phyloP scores from a whole-genome alignment of 495 filamentous ascomycete genomes.

The Oidiodendron maius region DNA sequence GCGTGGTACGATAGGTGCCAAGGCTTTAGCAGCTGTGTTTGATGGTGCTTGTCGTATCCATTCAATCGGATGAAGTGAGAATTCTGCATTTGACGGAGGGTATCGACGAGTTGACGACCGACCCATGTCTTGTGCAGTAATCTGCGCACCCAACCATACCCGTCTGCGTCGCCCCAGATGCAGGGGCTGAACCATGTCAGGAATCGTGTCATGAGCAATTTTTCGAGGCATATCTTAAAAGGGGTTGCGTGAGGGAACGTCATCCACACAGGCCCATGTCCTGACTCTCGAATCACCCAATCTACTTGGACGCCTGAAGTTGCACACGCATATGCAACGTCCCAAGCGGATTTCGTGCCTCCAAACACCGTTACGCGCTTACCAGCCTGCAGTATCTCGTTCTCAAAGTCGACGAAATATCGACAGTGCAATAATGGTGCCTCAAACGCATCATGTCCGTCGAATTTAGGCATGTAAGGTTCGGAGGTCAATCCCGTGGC shows the following conservation, averaged over 20 bases:
- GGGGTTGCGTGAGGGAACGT: conserved; percentile 55
- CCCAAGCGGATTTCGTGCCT: conserved; percentile 70
- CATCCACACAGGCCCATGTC: conserved; percentile 72
- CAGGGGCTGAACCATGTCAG: conserved; percentile 53
- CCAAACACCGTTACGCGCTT: conserved; percentile 57
- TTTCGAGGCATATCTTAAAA: conserved; percentile 51
- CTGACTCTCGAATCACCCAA: conserved; percentile 73
- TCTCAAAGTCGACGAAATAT: conserved; percentile 43
- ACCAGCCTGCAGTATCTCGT: conserved; percentile 18
- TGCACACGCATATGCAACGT: conserved; percentile 66
- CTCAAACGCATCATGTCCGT: conserved; percentile 43
- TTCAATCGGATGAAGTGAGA: conserved; percentile 54
- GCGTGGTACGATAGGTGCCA: conserved; percentile 60
- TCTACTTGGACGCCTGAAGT: conserved; percentile 60
- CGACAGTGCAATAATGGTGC: conserved; percentile 59
- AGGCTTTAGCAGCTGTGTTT: conserved; percentile 58
- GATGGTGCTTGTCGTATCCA: conserved; percentile 53
- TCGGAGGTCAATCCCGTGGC: conserved; percentile 65
- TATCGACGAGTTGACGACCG: conserved; percentile 61
- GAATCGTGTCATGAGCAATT: conserved; percentile 57
- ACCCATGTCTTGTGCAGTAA: conserved; percentile 64
- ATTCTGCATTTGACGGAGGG: conserved; percentile 59
- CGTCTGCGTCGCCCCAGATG: conserved; percentile 36
- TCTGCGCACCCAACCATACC: conserved; percentile 29
- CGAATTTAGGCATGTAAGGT: conserved; percentile 46